A percentile compares a stretch with the other conserved stretches of the same genome.
These are phyloP conservation scores for Rhytidiadelphus loreus DNA, from an alignment of 225 moss, liverwort and hornwort genomes.

Conservation along the genomic window DNA sequence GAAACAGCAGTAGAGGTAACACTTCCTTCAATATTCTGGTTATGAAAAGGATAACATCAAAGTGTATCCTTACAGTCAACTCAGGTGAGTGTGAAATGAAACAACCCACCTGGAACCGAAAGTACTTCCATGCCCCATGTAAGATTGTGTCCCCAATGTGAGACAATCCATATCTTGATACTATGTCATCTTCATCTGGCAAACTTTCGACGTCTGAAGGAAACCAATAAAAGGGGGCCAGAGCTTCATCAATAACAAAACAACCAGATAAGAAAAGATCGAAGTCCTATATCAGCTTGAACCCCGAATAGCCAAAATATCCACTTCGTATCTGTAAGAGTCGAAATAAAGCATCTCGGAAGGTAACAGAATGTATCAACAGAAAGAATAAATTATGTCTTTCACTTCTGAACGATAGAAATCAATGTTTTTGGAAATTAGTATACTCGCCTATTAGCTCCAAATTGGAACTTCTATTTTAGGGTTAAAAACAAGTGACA, in stretches of 20 bases:
- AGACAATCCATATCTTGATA: conserved; percentile 5
- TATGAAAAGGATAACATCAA: not conserved
- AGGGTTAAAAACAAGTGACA: not conserved
- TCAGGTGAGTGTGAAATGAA: not conserved
- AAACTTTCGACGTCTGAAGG: conserved; percentile 11
- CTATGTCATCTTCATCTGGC: conserved; percentile 13
- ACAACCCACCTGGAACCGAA: conserved; percentile 18
- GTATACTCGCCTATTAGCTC: not conserved
- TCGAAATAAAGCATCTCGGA: not conserved
- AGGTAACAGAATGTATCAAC: not conserved
- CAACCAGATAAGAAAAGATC: not conserved
- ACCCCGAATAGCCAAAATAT: not conserved
- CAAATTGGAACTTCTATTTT: not conserved
- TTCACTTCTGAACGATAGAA: not conserved
- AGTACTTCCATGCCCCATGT: conserved; percentile 26
- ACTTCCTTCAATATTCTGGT: not conserved
- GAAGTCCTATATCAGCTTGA: not conserved
- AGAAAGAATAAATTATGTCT: not conserved
- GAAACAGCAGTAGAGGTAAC: not conserved
- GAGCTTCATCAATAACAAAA: not conserved
- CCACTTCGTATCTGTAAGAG: not conserved
- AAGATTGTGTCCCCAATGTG: not conserved
- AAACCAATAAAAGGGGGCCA: not conserved
- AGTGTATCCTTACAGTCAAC: not conserved
- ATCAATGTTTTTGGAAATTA: not conserved